Percentiles rank a stretch among this genome's conserved stretches.
Evolutionary conservation across 2,329 filamentous ascomycete genomes (phyloP).

Genomic region (Clarireedia homoeocarpa): DNA sequence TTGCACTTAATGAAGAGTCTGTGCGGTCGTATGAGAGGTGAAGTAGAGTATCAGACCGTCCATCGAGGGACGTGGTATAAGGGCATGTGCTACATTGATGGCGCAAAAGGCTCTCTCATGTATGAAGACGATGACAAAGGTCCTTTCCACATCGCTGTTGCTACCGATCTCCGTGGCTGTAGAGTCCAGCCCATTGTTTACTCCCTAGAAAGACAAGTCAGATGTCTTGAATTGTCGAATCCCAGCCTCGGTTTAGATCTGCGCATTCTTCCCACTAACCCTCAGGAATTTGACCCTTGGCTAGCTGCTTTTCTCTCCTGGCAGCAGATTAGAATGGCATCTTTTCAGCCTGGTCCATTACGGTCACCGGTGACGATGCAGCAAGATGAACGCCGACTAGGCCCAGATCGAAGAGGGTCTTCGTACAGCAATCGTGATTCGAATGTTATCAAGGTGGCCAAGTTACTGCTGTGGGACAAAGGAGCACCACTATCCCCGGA

Average conservation of each 20-base stretch:
- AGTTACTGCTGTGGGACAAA: conserved; percentile 86
- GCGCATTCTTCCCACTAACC: conserved; percentile 54
- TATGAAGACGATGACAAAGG: conserved; percentile 63
- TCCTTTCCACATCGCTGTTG: conserved; percentile 56
- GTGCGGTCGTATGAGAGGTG: conserved; percentile 72
- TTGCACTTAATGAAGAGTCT: conserved; percentile 69
- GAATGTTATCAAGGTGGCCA: conserved; percentile 91
- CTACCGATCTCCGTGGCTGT: conserved; percentile 70
- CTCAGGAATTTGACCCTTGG: conserved; percentile 69
- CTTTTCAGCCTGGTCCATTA: conserved; percentile 16
- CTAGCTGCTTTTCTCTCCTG: conserved; percentile 73
- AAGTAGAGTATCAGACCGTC: conserved; percentile 63
- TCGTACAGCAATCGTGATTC: conserved; percentile 63
- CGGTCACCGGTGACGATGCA: conserved; percentile 10
- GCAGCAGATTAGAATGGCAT: conserved; percentile 60
- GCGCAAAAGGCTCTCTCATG: conserved; percentile 66
- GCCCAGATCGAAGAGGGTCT: conserved; percentile 34
- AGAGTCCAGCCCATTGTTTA: conserved; percentile 51
- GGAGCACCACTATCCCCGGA: conserved; percentile 45
- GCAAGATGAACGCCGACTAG: conserved; percentile 24
- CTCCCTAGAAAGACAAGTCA: conserved; percentile 34
- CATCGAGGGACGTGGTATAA: conserved; percentile 55
- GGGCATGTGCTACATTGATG: conserved; percentile 72
- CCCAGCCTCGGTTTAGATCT: conserved; percentile 51
- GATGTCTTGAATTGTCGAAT: conserved; percentile 47